Conservation (phyloP, 768 basidiomycete genomes). For the Rhizopogon vinicolor region DNA sequence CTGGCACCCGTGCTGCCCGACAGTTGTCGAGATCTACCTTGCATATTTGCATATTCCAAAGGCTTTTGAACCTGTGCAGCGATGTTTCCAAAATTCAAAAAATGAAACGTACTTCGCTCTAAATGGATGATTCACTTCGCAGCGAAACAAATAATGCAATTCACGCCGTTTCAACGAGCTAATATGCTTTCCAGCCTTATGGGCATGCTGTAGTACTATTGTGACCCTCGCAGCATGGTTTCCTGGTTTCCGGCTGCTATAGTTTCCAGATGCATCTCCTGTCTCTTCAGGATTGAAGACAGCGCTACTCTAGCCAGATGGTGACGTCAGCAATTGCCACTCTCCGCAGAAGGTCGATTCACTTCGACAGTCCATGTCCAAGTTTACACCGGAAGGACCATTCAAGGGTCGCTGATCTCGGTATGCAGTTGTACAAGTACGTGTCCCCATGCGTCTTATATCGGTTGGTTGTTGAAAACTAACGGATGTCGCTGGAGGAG, state of each 20-base stretch:
- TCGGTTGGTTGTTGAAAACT: background rate
- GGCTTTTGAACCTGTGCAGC: no score
- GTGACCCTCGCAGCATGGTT: background rate
- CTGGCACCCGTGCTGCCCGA: background rate
- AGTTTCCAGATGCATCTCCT: background rate
- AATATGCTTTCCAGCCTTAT: background rate
- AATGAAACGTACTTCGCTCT: background rate
- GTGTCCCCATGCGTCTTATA: background rate
- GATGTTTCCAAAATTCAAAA: background rate
- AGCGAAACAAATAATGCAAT: background rate
- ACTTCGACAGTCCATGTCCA: no score
- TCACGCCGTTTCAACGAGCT: background rate
- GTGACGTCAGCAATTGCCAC: background rate
- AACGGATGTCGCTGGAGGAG: background rate
- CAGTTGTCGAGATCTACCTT: no score
- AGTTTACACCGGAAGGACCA: no score
- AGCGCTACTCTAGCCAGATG: background rate
- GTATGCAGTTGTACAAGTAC: no score
- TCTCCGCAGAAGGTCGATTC: no score
- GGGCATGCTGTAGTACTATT: no score
- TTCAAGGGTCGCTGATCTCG: no score
- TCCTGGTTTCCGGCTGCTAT: no score
- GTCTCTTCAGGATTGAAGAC: background rate
- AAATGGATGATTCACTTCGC: background rate
- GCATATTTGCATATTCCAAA: no score